A percentile compares a stretch with the other conserved stretches of the same genome.
These are phyloP conservation scores for Cutaneotrichosporon spelunceum DNA, from an alignment of 1,284 basidiomycete species.

Conservation along the genomic window DNA sequence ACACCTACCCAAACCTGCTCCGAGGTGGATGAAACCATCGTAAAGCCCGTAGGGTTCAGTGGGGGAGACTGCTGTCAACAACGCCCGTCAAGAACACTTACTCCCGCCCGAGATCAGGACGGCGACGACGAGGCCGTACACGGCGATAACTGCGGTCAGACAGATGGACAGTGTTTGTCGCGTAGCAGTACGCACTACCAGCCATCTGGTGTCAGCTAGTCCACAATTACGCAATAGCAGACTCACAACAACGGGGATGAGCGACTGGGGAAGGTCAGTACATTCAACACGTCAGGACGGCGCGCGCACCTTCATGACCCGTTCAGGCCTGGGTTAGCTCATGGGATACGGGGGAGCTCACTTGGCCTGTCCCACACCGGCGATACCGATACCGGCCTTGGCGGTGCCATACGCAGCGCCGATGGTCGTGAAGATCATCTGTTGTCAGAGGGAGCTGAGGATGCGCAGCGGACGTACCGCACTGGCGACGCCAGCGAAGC, in stretches of 20 bases:
- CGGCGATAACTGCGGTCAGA: conserved; percentile 53
- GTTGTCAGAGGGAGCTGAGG: conserved; percentile 1
- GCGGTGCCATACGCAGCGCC: conserved; percentile 96
- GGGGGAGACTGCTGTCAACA: conserved; percentile 59
- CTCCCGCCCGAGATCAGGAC: conserved; percentile 64
- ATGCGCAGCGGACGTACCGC: conserved; percentile 32
- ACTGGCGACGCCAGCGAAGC: conserved; percentile 46
- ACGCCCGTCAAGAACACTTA: conserved; percentile 48
- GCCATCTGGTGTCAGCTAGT: conserved; percentile 58
- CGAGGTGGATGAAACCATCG: conserved; percentile 89
- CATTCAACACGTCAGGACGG: neutral
- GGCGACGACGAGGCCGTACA: conserved; percentile 59
- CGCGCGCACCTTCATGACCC: conserved; percentile 86
- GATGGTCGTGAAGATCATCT: conserved; percentile 59
- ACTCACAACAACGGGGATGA: conserved; percentile 63
- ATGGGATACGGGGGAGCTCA: conserved; percentile 20
- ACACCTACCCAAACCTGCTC: conserved; percentile 68
- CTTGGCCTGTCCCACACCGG: conserved; percentile 84
- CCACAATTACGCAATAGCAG: neutral
- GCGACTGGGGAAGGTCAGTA: conserved; percentile 15
- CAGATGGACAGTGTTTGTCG: conserved; percentile 26
- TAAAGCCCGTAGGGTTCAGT: conserved; percentile 58
- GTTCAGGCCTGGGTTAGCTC: conserved; percentile 66
- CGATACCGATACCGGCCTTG: conserved; percentile 96
- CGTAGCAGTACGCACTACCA: conserved; percentile 56